phyloP scores from a whole-genome alignment of 306 rosid species.

The Glycine tomentella region DNA sequence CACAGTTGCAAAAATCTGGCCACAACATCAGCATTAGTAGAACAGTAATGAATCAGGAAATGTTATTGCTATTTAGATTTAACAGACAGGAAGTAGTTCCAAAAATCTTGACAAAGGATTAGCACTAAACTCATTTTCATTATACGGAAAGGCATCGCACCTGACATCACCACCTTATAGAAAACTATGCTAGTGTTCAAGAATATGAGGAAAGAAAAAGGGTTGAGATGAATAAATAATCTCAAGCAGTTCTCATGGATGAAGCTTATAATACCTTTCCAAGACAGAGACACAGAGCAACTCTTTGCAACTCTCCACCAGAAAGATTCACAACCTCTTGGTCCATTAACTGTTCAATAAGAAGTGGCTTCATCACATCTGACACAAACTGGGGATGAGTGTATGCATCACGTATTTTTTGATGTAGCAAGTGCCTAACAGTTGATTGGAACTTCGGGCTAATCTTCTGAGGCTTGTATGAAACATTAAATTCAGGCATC shows the following conservation, averaged over 20 bases:
- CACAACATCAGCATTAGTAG: background rate
- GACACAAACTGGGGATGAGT: constrained; percentile 95
- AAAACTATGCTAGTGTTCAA: constrained; percentile 4
- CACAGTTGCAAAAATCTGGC: too few relatives aligned
- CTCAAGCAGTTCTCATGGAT: background rate
- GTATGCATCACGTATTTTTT: constrained; percentile 83
- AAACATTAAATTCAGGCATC: constrained; percentile 95
- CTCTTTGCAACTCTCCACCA: constrained; percentile 99
- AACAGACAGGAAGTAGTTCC: background rate
- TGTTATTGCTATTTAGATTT: background rate
- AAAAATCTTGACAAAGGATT: background rate
- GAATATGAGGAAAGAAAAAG: background rate
- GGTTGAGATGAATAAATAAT: constrained; percentile 17
- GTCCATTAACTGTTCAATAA: constrained; percentile 96
- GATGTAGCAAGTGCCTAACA: constrained; percentile 83
- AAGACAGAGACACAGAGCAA: constrained; percentile 92
- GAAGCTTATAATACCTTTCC: constrained; percentile 78
- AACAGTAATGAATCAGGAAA: constrained; percentile 25
- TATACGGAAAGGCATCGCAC: background rate
- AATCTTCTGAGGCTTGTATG: constrained; percentile 98
- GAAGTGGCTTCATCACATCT: constrained; percentile 99
- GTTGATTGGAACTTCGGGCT: constrained; percentile 85
- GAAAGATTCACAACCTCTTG: constrained; percentile 97
- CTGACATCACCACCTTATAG: background rate
- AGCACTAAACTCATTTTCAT: constrained; percentile 29